Evolutionary conservation across 306 rosid genomes (phyloP).

Genomic region (Prosopis cineraria): DNA sequence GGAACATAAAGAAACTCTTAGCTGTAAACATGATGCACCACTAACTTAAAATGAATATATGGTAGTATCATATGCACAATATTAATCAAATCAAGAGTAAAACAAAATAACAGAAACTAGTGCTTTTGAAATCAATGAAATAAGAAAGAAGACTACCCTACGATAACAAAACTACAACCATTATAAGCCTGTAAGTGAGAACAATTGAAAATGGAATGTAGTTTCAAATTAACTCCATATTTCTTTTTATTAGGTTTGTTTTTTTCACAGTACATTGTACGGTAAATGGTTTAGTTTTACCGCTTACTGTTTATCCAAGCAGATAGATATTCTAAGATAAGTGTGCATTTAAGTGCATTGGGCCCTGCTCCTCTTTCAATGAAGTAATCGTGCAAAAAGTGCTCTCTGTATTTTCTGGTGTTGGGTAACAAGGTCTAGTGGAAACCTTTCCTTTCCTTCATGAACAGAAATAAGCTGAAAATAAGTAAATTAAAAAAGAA

Average conservation of each 20-base stretch:
- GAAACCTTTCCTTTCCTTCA: not conserved
- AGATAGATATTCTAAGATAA: not conserved
- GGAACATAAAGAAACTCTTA: not conserved
- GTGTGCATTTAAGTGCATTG: not conserved
- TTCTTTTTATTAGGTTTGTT: not conserved
- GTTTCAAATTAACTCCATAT: not conserved
- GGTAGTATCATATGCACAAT: not conserved
- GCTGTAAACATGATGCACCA: not conserved
- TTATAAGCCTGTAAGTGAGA: not conserved
- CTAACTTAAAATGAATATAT: not conserved
- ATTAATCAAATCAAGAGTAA: not conserved
- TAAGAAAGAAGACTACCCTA: constrained; percentile 8
- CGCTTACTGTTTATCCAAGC: not conserved
- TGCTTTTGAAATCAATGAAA: constrained; percentile 3
- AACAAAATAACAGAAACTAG: not conserved
- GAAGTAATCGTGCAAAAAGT: not conserved
- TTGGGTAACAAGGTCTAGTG: not conserved
- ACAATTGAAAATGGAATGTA: not conserved
- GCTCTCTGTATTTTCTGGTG: not conserved
- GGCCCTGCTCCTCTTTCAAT: not conserved
- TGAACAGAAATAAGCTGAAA: not conserved
- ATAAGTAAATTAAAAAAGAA: not conserved
- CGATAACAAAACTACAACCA: constrained; percentile 20
- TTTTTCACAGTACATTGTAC: not conserved
- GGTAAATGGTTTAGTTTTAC: not conserved